These are phyloP conservation scores for Colletotrichum acutatum DNA, from an alignment of 2,329 filamentous ascomycete species.

Conservation along the genomic window DNA sequence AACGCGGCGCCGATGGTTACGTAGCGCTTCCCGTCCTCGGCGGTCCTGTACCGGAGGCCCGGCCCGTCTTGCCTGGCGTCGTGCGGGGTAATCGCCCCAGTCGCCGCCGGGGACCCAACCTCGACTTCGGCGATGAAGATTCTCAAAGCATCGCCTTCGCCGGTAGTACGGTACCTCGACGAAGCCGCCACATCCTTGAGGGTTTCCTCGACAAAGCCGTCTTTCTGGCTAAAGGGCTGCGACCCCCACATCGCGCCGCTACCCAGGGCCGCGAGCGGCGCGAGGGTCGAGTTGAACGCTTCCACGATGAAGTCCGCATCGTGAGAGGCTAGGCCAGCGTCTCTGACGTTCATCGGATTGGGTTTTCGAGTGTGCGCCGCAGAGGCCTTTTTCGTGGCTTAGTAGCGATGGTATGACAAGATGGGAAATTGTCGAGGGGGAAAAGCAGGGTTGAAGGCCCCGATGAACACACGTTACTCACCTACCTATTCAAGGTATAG, in stretches of 20 bases:
- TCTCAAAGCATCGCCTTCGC: conserved; percentile 39
- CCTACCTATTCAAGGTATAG: not conserved
- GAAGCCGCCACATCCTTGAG: conserved; percentile 39
- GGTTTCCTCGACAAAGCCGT: conserved; percentile 39
- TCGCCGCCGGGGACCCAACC: conserved; percentile 14
- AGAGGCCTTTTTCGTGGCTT: not conserved
- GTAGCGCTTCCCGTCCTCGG: not conserved
- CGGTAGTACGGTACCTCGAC: conserved; percentile 39
- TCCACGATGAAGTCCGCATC: conserved; percentile 44
- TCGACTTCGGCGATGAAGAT: conserved; percentile 44
- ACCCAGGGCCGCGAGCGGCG: conserved; percentile 41
- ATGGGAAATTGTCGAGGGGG: not conserved
- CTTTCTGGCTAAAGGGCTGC: conserved; percentile 39
- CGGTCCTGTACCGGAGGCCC: conserved; percentile 2
- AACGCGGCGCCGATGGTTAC: conserved; percentile 21
- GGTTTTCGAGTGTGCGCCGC: rapidly evolving
- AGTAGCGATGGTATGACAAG: not conserved
- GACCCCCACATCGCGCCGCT: conserved; percentile 44
- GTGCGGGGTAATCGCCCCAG: not conserved
- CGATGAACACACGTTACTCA: not conserved
- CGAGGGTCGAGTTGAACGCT: conserved; percentile 44
- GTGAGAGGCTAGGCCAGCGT: conserved; percentile 36
- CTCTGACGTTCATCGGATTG: conserved; percentile 39
- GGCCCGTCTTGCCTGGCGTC: not conserved
- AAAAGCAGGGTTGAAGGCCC: not conserved